A percentile compares a stretch with the other conserved stretches of the same genome.
phyloP scores from a whole-genome alignment of 106 monocot genomes.

The Phalaenopsis aphrodite region DNA sequence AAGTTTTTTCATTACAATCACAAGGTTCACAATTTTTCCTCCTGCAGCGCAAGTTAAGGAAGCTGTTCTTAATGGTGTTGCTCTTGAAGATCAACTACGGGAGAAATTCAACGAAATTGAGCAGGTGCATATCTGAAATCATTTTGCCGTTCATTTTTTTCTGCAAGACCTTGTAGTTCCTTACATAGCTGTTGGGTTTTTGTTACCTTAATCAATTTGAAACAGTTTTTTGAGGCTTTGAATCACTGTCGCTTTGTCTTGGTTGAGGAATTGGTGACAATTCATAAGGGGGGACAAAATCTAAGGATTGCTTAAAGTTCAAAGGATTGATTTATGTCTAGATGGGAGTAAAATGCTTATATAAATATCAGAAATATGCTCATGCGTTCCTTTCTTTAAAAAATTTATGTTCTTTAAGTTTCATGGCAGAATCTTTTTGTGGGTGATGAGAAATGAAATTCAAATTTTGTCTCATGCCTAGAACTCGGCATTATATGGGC shows the following conservation, averaged over 20 bases:
- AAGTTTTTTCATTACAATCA: neutral
- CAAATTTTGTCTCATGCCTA: neutral
- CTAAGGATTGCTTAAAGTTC: no score
- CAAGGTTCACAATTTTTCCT: neutral
- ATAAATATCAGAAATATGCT: neutral
- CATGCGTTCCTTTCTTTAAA: neutral
- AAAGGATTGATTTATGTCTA: neutral
- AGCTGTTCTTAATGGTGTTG: constrained; percentile 93
- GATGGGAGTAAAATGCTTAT: neutral
- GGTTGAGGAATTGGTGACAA: neutral
- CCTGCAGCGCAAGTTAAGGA: constrained; percentile 90
- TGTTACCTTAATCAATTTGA: neutral
- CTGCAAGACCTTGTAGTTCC: neutral
- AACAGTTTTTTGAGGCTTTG: neutral
- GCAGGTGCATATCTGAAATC: constrained; percentile 38
- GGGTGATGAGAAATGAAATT: neutral
- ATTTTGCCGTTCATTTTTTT: neutral
- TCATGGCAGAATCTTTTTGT: neutral
- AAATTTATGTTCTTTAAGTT: neutral
- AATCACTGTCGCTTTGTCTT: neutral
- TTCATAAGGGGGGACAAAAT: no score
- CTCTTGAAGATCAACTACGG: constrained; percentile 76
- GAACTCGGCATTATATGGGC: neutral
- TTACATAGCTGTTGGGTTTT: neutral
- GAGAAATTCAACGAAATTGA: constrained; percentile 92